Evolutionary conservation across 805 yeast genomes (phyloP).

Genomic region (Candida vartiovaarae): DNA sequence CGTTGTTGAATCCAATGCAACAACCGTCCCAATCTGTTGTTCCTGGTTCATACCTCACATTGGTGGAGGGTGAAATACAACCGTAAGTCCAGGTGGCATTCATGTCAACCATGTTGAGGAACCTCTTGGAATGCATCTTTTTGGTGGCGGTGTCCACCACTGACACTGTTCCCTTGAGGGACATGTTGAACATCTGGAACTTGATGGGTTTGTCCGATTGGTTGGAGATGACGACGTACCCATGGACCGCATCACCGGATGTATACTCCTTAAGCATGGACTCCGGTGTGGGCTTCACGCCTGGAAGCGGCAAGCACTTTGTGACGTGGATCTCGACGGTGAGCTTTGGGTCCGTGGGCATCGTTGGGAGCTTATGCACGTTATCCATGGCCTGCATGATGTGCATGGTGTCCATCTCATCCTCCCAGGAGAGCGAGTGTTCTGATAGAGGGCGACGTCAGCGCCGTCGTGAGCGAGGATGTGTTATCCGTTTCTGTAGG

Average conservation of each 20-base stretch:
- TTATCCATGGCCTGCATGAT: constrained; percentile 27
- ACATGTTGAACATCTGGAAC: constrained; percentile 55
- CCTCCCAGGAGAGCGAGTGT: background rate
- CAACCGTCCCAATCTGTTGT: constrained; percentile 40
- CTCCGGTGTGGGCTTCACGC: constrained; percentile 20
- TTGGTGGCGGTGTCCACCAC: constrained; percentile 26
- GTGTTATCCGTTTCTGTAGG: constrained; percentile 5
- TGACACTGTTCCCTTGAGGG: constrained; percentile 36
- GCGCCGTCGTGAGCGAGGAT: background rate
- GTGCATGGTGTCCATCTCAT: background rate
- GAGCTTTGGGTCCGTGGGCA: constrained; percentile 28
- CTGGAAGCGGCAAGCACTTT: constrained; percentile 41
- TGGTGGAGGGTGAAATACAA: constrained; percentile 44
- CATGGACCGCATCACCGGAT: constrained; percentile 62
- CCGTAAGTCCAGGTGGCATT: constrained; percentile 49
- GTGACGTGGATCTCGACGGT: constrained; percentile 45
- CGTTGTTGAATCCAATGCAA: constrained; percentile 41
- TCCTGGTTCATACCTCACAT: constrained; percentile 36
- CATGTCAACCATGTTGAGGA: constrained; percentile 53
- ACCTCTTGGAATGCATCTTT: constrained; percentile 36
- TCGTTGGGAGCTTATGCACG: constrained; percentile 38
- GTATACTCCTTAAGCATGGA: constrained; percentile 47
- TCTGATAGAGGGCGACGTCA: background rate
- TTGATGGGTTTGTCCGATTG: constrained; percentile 38
- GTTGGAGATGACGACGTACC: constrained; percentile 46